Evolutionary conservation across 805 yeast species (phyloP), one percentile per base, ranked within the genome.

Genomic region (Allodekkera sacchari): DNA sequence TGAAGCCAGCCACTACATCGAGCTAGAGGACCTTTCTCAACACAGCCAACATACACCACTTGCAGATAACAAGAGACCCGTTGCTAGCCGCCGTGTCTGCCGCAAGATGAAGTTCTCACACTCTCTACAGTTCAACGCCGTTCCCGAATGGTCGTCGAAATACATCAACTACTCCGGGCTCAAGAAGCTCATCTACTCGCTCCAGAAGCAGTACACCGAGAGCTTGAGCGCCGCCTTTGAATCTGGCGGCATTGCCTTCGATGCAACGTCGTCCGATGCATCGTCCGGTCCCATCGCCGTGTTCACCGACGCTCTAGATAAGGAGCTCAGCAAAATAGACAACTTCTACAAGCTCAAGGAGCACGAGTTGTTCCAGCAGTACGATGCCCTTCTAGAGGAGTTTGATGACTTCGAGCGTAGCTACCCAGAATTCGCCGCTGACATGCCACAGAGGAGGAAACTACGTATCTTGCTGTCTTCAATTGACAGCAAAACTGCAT

Each of bases 81-180:
- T n/a, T n/a, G n/a, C n/a, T n/a, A n/a, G n/a, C n/a, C n/a, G n/a
- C n/a, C n/a, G n/a, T n/a, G n/a, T n/a, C 13, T n/a, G n/a, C 29
- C 18, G n/a, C 26, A 30, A 15, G 18, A 89, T 89, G 98, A 89
- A 89, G 70, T 89, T 89, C 61, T 81, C 95, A 17, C 95, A 88
- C 52, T 83, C 96, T 5, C 63, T 89, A 42, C 96, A 89, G 67
- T 88, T 89, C 60, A 89, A 89, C 57, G 95, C 97, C 16, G 97
- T 92, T 4, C 96, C 98, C 2, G 97, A 92, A 55, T 89, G 98
- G 98, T 74, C 95, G 9, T 77, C 94, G 18, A 76, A 83, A 53
- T 89, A 89, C 57, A 78, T 89, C 35, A 88, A 94, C 34, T 89
- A 89, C 57, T 82, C 95, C 1, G 77, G 83, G 23, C 64, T 92